phyloP scores from a whole-genome alignment of 164 flowering plant species.

The Macadamia integrifolia region DNA sequence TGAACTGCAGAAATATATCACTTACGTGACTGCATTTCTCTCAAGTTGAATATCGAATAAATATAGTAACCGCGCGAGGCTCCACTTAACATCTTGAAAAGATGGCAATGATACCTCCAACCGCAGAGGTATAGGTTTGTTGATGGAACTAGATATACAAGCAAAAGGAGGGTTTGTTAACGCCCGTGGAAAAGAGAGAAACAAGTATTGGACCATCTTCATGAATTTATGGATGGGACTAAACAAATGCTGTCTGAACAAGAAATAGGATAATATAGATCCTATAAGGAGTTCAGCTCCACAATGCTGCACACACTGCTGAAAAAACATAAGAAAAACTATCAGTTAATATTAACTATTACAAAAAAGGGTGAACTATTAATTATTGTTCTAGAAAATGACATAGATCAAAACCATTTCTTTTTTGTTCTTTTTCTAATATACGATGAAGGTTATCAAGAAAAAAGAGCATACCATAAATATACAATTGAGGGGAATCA shows the following conservation, averaged over 20 bases:
- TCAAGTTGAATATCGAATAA: slow-evolving; percentile 82
- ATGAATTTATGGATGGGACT: slow-evolving; percentile 16
- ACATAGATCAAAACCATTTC: too few species aligned
- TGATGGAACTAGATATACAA: slow-evolving; percentile 69
- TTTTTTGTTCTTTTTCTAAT: too few species aligned
- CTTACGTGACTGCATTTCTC: slow-evolving; percentile 83
- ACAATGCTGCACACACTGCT: slow-evolving; percentile 41
- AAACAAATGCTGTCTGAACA: slow-evolving; percentile 30
- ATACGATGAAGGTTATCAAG: too few species aligned
- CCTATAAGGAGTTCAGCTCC: slow-evolving; percentile 25
- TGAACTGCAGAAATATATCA: slow-evolving; percentile 5
- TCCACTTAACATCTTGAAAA: slow-evolving; percentile 68
- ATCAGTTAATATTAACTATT: not conserved
- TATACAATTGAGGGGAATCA: too few species aligned
- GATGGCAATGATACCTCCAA: slow-evolving; percentile 83
- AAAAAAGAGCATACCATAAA: too few species aligned
- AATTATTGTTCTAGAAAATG: too few species aligned
- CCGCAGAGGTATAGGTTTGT: slow-evolving; percentile 72
- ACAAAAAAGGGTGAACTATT: not conserved
- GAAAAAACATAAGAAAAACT: slow-evolving; percentile 4
- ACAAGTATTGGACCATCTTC: slow-evolving; percentile 24
- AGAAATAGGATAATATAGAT: slow-evolving; percentile 31
- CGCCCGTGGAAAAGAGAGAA: slow-evolving; percentile 27
- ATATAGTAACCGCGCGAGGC: slow-evolving; percentile 57
- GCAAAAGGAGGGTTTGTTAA: slow-evolving; percentile 52